Evolutionary conservation across 2,329 filamentous ascomycete species (phyloP).

Genomic region (Penicillium aurantiogriseum): DNA sequence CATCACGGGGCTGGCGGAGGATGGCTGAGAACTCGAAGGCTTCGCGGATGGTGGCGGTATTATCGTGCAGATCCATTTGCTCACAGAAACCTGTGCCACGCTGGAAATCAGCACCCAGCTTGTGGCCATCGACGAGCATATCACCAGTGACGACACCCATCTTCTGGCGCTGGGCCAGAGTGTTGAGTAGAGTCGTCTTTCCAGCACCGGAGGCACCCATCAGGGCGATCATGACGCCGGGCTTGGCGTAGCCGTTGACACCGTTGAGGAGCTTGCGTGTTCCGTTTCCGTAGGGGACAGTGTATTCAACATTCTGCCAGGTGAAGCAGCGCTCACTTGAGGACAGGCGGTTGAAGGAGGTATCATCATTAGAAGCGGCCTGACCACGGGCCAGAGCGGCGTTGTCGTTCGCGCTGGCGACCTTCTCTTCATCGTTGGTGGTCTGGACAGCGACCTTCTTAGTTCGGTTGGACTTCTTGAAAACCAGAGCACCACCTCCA

Average conservation of each 20-base stretch:
- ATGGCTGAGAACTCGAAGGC: slow-evolving; percentile 68
- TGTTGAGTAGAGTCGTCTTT: slow-evolving; percentile 80
- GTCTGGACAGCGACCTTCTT: slow-evolving; percentile 54
- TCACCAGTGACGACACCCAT: slow-evolving; percentile 64
- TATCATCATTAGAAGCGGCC: slow-evolving; percentile 31
- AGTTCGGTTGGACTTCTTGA: slow-evolving; percentile 65
- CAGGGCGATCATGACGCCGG: slow-evolving; percentile 74
- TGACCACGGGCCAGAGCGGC: slow-evolving; percentile 32
- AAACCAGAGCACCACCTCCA: slow-evolving; percentile 68
- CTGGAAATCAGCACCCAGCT: slow-evolving; percentile 63
- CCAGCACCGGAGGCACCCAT: slow-evolving; percentile 81
- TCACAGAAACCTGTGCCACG: slow-evolving; percentile 69
- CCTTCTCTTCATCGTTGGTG: slow-evolving; percentile 59
- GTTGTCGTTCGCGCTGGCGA: slow-evolving; percentile 28
- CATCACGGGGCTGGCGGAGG: slow-evolving; percentile 57
- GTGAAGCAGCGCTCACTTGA: slow-evolving; percentile 67
- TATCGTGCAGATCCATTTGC: slow-evolving; percentile 70
- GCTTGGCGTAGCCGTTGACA: slow-evolving; percentile 75
- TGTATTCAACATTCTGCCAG: slow-evolving; percentile 69
- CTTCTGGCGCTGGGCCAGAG: slow-evolving; percentile 69
- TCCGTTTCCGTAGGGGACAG: slow-evolving; percentile 65
- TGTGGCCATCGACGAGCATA: slow-evolving; percentile 68
- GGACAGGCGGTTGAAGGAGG: slow-evolving; percentile 45
- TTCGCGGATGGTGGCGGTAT: slow-evolving; percentile 65
- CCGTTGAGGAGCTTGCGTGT: slow-evolving; percentile 64